A percentile compares a stretch with the other conserved stretches of the same genome.
Conservation (phyloP, 2,329 filamentous ascomycete species). For the Fusarium sulawesiense region DNA sequence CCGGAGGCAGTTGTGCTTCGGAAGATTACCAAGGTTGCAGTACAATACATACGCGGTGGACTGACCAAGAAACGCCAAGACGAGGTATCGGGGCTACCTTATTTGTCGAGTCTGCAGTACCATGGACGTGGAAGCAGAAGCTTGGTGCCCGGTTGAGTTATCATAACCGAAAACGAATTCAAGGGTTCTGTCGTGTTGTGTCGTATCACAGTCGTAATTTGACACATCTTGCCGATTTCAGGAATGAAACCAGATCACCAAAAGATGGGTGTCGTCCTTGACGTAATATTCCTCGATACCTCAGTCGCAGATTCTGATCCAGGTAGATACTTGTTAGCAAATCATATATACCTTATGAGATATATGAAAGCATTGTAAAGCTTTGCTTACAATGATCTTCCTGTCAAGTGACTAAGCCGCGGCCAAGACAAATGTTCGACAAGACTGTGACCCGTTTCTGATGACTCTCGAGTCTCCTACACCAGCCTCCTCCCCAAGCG, state of each 20-base stretch:
- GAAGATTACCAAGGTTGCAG: conserved; percentile 40
- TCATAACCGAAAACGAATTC: conserved; percentile 3
- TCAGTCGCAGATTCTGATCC: background rate
- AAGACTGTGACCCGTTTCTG: background rate
- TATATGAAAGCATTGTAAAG: background rate
- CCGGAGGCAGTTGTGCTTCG: conserved; percentile 40
- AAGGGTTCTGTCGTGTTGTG: background rate
- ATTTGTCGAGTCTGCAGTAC: conserved; percentile 12
- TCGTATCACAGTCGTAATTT: background rate
- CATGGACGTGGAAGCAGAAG: background rate
- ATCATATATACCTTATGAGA: background rate
- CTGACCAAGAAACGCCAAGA: conserved; percentile 35
- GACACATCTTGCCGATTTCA: background rate
- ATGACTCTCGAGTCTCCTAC: conserved; percentile 3
- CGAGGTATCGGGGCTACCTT: conserved; percentile 25
- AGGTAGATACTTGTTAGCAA: background rate
- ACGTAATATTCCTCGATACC: background rate
- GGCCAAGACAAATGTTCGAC: background rate
- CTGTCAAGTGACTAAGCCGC: background rate
- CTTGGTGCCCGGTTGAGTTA: background rate
- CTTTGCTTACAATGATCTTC: conserved; percentile 5
- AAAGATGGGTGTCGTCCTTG: background rate
- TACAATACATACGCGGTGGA: conserved; percentile 32
- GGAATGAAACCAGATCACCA: background rate
- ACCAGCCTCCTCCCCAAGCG: conserved; percentile 17